Conservation (phyloP, 2,329 filamentous ascomycete species). For the Alternaria infectoria region DNA sequence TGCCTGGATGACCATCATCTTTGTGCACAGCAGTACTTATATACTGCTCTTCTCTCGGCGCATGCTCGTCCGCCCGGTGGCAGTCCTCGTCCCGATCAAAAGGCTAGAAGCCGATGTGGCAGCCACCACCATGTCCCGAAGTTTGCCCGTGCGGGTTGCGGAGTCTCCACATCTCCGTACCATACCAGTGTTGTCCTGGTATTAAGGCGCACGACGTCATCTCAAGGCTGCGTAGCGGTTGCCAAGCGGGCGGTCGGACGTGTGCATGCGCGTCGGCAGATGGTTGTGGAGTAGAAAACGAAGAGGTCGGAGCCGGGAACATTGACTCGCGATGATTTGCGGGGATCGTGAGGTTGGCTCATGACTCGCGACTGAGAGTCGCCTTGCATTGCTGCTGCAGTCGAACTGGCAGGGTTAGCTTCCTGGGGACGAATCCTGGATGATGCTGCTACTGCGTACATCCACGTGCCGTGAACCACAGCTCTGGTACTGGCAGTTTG, state of each 20-base stretch:
- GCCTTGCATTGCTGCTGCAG: background rate
- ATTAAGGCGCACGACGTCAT: slow-evolving; percentile 9
- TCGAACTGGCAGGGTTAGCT: background rate
- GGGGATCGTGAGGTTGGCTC: slow-evolving; percentile 1
- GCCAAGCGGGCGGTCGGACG: slow-evolving; percentile 28
- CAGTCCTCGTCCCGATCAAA: background rate
- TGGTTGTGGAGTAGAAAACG: slow-evolving; percentile 12
- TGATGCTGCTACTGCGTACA: background rate
- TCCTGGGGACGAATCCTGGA: background rate
- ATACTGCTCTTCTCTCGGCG: slow-evolving; percentile 16
- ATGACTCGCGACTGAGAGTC: slow-evolving; percentile 1
- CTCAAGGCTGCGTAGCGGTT: slow-evolving; percentile 14
- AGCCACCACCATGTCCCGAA: slow-evolving; percentile 22
- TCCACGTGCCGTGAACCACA: background rate
- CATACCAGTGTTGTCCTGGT: slow-evolving; percentile 20
- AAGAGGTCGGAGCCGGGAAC: slow-evolving; percentile 1
- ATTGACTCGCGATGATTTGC: slow-evolving; percentile 3
- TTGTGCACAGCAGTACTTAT: slow-evolving; percentile 18
- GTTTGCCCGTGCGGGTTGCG: slow-evolving; percentile 27
- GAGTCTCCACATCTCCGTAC: slow-evolving; percentile 19
- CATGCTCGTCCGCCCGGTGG: slow-evolving; percentile 4
- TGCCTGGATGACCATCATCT: slow-evolving; percentile 1
- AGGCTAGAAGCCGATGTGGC: background rate
- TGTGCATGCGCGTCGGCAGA: slow-evolving; percentile 22
- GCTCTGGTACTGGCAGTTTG: background rate